Evolutionary conservation across 2,329 filamentous ascomycete species (phyloP), one percentile per base, ranked within the genome.

Genomic region (Didymella keratinophila): DNA sequence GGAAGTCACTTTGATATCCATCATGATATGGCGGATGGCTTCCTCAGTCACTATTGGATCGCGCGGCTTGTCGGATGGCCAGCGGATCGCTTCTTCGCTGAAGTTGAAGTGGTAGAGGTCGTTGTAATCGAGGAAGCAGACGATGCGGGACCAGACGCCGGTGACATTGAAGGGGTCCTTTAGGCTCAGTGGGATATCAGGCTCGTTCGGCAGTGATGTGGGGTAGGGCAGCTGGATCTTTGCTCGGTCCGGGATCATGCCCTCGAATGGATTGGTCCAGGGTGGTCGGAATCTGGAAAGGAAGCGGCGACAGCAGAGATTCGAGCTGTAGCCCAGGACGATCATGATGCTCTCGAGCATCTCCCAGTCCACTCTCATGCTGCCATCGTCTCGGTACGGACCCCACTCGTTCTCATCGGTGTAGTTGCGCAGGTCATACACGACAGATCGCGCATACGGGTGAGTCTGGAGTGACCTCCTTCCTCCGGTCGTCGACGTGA

Each of bases 31-130:
- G 9, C 89, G 83, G 18, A 87, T 88, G 1, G 88, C 89, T 79
- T 93, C 89, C 60, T 84, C 83, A 0, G 82, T 84, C 30, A 85
- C 78, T 36, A 91, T 81, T 0, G 87, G 81, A 79, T 84, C 52
- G 76, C 78, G 64, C 76, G 77, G 42, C 66, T 73, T 1, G 76
- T 71, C 64, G 7, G 65, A 78, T 1, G 80, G 73, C 11, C 79
- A 72, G 36, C 56, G 63, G 5, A 63, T 46, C 7, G 80, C 75
- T 8, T 74, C 75, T 1, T 73, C 65, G n/a, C 78, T 78, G 69
- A 92, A 92, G 71, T 93, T 93, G 79, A 87, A 92, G 20, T 79
- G 78, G 72, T 88, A 89, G 34, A 93, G 86, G 71, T 93, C 89
- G 44, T 61, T 70, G 42, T 65, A 67, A 74, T 78, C 78, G 50